Conservation (phyloP, 2,329 filamentous ascomycete species). For the Westerdykella aurantiaca region DNA sequence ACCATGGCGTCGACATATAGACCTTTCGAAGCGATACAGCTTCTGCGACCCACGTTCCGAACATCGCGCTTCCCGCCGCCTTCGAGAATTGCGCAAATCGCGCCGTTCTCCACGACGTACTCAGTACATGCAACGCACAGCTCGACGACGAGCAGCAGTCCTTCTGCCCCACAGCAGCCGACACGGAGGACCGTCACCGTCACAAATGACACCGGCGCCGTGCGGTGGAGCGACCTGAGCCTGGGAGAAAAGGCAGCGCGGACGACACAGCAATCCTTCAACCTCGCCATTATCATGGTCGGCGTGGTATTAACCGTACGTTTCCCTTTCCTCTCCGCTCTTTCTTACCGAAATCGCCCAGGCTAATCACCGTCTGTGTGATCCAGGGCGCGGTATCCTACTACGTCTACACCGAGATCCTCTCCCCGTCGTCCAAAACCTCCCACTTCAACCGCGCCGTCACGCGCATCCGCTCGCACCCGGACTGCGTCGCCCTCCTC, state of each 20-base stretch:
- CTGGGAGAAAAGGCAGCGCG: conserved; percentile 71
- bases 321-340: background rate
- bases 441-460: conserved; percentile 84
- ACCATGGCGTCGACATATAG: conserved; percentile 27
- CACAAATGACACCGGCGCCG: conserved; percentile 76
- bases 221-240: conserved; percentile 75
- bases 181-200: conserved; percentile 69
- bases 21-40: conserved; percentile 26
- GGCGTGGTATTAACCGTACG: conserved; percentile 71
- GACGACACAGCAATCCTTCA: conserved; percentile 85
- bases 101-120: conserved; percentile 20
- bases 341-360: background rate
- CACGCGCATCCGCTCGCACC: conserved; percentile 67
- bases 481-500: conserved; percentile 65
- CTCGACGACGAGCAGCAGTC: conserved; percentile 11
- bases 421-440: conserved; percentile 67
- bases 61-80: conserved; percentile 13
- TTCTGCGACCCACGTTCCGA: conserved; percentile 21
- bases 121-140: conserved; percentile 25
- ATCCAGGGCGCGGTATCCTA: conserved; percentile 62
- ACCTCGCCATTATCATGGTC: conserved; percentile 69
- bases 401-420: conserved; percentile 34
- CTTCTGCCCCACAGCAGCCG: conserved; percentile 34
- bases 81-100: conserved; percentile 9
- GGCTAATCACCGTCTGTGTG: background rate